Evolutionary conservation across 1,139 yeast genomes (phyloP), one percentile per base, ranked within the genome.

Genomic region (Protomyces pachydermus): DNA sequence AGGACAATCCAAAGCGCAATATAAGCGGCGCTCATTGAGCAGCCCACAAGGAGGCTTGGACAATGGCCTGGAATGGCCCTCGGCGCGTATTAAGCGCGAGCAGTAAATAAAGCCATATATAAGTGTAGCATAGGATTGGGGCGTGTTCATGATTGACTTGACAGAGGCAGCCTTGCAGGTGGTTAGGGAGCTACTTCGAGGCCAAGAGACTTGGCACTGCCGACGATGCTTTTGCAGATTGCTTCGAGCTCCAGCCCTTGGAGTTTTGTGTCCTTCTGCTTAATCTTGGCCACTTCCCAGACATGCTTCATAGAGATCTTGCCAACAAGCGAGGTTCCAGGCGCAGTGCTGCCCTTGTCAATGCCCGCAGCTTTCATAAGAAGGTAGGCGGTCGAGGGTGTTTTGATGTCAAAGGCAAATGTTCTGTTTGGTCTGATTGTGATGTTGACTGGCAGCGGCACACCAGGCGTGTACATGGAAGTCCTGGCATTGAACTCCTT

Each of bases 401-500:
- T 83, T 74, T 89, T 91, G 80, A 88, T 80, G 70, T 88, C 96
- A 74, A 93, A 93, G 1, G 85, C 76, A 74, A 93, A 93, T 0
- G 93, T 74, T 75, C 99, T 82, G 75, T 93, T 98, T n/a, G 98
- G 97, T 72, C 85, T 87, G 53, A 93, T 91, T 0, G 87, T 85
- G 64, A 93, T 82, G 52, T 86, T 77, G 54, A 90, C 93, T 0
- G 98, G 98, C 56, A 93, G 82, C 14, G 98, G 98, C 1, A 84
- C 84, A 55, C 96, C 97, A 25, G 95, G 91, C 65, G 82, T 82
- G 72, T 82, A 86, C 71, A 85, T 85, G 16, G 97, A 96, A 14
- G 98, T 91, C 76, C 97, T 85, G 53, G 98, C 98, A 75, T 95
- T 93, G 80, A 95, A 95, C 75, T 93, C 98, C 77, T 93, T 95